These are phyloP conservation scores for Colletotrichum australisinense DNA, from an alignment of 2,329 filamentous ascomycete species.

Conservation along the genomic window DNA sequence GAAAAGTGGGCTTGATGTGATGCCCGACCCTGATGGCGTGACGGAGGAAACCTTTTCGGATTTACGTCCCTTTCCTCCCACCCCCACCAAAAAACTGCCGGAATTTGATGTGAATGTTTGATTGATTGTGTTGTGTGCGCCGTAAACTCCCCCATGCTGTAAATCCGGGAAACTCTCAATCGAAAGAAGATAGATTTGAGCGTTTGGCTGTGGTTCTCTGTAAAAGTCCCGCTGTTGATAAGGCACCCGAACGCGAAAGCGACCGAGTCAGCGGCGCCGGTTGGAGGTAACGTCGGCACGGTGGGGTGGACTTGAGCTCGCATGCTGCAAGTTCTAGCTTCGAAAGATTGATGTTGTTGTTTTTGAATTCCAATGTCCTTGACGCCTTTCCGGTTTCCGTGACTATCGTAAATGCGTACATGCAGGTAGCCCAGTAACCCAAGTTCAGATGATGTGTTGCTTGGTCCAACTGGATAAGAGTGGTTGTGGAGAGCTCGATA, in stretches of 20 bases:
- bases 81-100: background rate
- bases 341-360: background rate
- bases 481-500: background rate
- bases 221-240: background rate
- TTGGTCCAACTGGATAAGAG: background rate
- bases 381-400: conserved; percentile 2
- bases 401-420: background rate
- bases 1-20: conserved; percentile 22
- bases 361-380: background rate
- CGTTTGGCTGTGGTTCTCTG: background rate
- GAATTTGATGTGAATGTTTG: background rate
- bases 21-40: conserved; percentile 26
- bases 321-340: background rate
- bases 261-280: background rate
- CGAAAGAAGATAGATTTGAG: background rate
- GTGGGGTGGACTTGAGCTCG: background rate
- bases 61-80: background rate
- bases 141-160: conserved; percentile 1
- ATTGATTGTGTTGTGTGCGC: background rate
- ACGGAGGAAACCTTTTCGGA: background rate
- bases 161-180: background rate
- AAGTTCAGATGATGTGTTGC: background rate
- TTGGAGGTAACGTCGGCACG: background rate
- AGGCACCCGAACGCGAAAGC: background rate
- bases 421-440: background rate